These are phyloP conservation scores for Debaryomyces sp. DNA, from an alignment of 1,139 yeast species.

Conservation along the genomic window DNA sequence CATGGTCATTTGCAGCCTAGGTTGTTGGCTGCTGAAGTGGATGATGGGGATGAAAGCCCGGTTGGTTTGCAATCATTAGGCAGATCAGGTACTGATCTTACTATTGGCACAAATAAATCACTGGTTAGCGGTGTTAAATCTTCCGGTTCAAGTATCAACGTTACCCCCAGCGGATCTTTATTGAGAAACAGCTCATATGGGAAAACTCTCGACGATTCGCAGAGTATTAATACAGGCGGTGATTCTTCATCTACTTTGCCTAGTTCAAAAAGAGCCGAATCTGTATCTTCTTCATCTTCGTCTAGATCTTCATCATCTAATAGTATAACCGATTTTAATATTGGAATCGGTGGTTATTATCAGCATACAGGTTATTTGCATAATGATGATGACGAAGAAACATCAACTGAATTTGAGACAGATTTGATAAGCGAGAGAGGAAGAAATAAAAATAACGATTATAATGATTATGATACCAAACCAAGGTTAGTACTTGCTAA, in stretches of 20 bases:
- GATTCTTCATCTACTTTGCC: constrained; percentile 12
- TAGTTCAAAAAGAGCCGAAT: constrained; percentile 19
- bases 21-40: constrained; percentile 76
- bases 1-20: constrained; percentile 79
- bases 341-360: constrained; percentile 37
- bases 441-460: constrained; percentile 18
- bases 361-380: constrained; percentile 47
- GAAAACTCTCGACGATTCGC: constrained; percentile 25
- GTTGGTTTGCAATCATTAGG: constrained; percentile 9
- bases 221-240: constrained; percentile 23
- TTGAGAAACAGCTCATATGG: constrained; percentile 26
- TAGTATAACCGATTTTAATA: constrained; percentile 26
- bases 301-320: constrained; percentile 28
- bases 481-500: constrained; percentile 67
- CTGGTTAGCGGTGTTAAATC: constrained; percentile 20
- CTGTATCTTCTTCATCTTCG: constrained; percentile 10
- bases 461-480: constrained; percentile 40
- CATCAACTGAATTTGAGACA: constrained; percentile 18
- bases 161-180: constrained; percentile 17
- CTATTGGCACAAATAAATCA: constrained; percentile 10
- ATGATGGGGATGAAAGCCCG: constrained; percentile 52
- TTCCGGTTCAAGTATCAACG: constrained; percentile 24
- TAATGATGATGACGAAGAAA: constrained; percentile 26
- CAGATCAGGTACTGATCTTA: constrained; percentile 9
- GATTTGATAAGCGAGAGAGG: constrained; percentile 7